Evolutionary conservation across 2,329 filamentous ascomycete genomes (phyloP), one percentile per base, ranked within the genome.

Genomic region (Penicillium freii): DNA sequence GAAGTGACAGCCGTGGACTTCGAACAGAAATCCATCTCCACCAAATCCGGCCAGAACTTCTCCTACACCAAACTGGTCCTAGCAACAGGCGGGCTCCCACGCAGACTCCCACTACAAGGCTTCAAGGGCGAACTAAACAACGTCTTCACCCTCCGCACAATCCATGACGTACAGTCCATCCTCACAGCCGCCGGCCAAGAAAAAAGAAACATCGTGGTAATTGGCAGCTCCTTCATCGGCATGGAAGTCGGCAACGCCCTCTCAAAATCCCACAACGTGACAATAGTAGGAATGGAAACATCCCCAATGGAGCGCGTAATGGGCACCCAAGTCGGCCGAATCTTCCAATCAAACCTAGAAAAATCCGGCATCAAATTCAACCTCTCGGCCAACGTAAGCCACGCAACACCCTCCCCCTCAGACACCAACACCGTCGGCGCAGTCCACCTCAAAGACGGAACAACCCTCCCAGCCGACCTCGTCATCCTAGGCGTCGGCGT

Each of bases 181-280:
- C 81, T 91, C 27, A 82, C 80, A 1, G 91, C 91, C 7, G 89
- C 96, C 7, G 78, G 84, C 29, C 75, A 82, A 31, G 85, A 90
- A 43, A 88, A 90, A 70, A 97, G 96, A 82, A 97, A 96, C 75
- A 86, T 99, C 64, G 91, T 96, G 46, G 82, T 99, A 15, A 82
- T 99, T 53, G 94, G 94, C 40, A 93, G 89, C 58, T 96, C 91
- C 0, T 99, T 99, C 75, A 99, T 99, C 70, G 94, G 94, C 40
- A 95, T 99, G 90, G 94, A 99, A 75, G 85, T 95, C n/a, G 93
- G 90, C 60, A 94, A 92, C 62, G 88, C 80, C 52, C 78, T 95
- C 0, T 87, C 89, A 44, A 89, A 88, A 66, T 88, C 89, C 67
- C 96, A 99, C 73, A 78, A 87, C 9, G 92, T 99, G 17, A 89